Percentiles rank a stretch among this genome's conserved stretches.
phyloP scores from a whole-genome alignment of 2,329 filamentous ascomycete genomes.

The Beauveria scarabaeidicola region DNA sequence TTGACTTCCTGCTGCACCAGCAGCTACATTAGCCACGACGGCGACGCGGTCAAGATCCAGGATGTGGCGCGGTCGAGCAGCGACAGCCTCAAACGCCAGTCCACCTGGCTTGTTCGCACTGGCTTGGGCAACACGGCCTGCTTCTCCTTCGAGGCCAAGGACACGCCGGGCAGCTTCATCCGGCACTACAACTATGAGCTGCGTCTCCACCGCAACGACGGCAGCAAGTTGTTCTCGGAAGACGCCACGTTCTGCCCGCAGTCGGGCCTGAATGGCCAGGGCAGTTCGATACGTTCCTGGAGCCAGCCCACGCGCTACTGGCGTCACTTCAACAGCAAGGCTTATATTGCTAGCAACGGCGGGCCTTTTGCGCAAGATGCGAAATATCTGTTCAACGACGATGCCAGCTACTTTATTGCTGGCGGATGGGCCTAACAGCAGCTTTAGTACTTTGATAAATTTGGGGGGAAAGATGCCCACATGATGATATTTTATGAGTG shows the following conservation, averaged over 20 bases:
- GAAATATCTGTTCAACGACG: neutral
- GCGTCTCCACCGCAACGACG: constrained; percentile 40
- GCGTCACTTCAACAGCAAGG: constrained; percentile 38
- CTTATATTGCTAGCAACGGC: constrained; percentile 28
- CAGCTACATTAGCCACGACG: constrained; percentile 46
- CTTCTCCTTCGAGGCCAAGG: constrained; percentile 52
- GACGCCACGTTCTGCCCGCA: constrained; percentile 56
- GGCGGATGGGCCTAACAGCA: neutral
- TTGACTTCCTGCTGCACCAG: constrained; percentile 46
- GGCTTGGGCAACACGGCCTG: constrained; percentile 50
- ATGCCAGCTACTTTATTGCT: neutral
- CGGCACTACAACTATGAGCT: constrained; percentile 48
- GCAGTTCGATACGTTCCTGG: constrained; percentile 48
- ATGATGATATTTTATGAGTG: too few relatives aligned
- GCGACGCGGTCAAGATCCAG: constrained; percentile 41
- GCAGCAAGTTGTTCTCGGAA: constrained; percentile 47
- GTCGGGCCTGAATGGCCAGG: constrained; percentile 40
- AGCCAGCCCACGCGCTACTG: constrained; percentile 51
- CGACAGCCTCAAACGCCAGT: constrained; percentile 39
- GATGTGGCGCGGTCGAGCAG: constrained; percentile 43
- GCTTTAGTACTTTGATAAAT: neutral
- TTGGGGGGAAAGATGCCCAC: neutral
- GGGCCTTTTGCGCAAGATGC: constrained; percentile 28
- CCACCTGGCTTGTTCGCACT: constrained; percentile 44
- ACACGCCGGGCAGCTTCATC: constrained; percentile 50